Evolutionary conservation across 179 eudicot species (phyloP).

Genomic region (Camellia oleifera): DNA sequence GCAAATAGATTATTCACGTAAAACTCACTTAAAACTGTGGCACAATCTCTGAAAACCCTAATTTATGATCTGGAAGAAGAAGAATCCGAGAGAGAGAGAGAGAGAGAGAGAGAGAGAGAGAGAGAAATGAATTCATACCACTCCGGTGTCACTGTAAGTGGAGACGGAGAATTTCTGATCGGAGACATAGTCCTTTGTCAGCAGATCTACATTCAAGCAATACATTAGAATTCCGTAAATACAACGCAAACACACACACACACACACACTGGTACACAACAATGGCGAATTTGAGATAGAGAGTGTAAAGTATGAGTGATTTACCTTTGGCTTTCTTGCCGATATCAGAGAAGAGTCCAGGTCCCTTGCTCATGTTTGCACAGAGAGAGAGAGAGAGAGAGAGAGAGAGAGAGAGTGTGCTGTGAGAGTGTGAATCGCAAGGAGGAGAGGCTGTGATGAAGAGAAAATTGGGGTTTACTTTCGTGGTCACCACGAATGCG

Average conservation of each 20-base stretch:
- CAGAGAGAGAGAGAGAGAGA: slow-evolving; percentile 12
- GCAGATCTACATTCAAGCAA: slow-evolving; percentile 61
- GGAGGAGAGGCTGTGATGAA: background rate
- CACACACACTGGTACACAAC: background rate
- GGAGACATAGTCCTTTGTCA: slow-evolving; percentile 66
- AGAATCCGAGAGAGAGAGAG: background rate
- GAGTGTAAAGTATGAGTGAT: background rate
- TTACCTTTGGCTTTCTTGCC: slow-evolving; percentile 87
- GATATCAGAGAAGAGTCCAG: slow-evolving; percentile 83
- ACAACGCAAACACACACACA: background rate
- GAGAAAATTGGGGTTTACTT: background rate
- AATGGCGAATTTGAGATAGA: background rate
- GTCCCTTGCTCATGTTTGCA: slow-evolving; percentile 66
- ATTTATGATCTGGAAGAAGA: background rate
- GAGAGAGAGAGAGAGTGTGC: background rate
- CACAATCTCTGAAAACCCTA: background rate
- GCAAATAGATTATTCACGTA: background rate
- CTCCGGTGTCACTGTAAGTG: slow-evolving; percentile 72
- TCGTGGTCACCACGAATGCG: slow-evolving; percentile 14
- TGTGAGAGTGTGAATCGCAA: background rate
- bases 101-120: background rate
- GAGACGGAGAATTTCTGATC: slow-evolving; percentile 90
- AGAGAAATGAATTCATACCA: slow-evolving; percentile 41
- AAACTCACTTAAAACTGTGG: background rate
- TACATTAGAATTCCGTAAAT: background rate